These are phyloP conservation scores for Panellus pusillus DNA, from an alignment of 768 basidiomycete genomes.

Conservation along the genomic window DNA sequence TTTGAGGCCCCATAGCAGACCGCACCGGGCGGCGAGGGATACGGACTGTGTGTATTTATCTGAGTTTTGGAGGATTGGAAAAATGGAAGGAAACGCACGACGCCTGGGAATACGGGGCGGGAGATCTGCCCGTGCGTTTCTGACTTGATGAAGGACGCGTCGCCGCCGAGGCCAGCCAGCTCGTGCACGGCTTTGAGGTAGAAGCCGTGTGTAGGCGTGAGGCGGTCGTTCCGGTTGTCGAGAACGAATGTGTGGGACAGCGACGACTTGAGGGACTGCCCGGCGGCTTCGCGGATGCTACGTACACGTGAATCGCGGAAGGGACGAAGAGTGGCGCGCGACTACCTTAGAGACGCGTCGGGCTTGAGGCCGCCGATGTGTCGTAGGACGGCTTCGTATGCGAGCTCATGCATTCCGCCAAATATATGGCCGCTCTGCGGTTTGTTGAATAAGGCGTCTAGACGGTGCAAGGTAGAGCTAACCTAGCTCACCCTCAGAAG, in stretches of 20 bases:
- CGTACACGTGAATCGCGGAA: neutral
- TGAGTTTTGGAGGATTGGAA: neutral
- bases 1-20: slow-evolving; percentile 64
- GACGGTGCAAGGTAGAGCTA: slow-evolving; percentile 30
- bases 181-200: slow-evolving; percentile 66
- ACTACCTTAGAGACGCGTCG: slow-evolving; percentile 79
- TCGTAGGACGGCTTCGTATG: slow-evolving; percentile 81
- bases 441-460: slow-evolving; percentile 22
- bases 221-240: slow-evolving; percentile 75
- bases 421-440: slow-evolving; percentile 37
- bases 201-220: slow-evolving; percentile 61
- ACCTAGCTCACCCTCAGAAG: slow-evolving; percentile 75
- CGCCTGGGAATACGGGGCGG: slow-evolving; percentile 53
- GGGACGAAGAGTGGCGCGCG: neutral
- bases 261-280: slow-evolving; percentile 78
- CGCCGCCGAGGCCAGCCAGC: slow-evolving; percentile 80
- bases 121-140: slow-evolving; percentile 68
- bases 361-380: slow-evolving; percentile 72
- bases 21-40: slow-evolving; percentile 72
- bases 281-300: slow-evolving; percentile 85
- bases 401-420: slow-evolving; percentile 68
- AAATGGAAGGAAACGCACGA: slow-evolving; percentile 43
- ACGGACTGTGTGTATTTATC: slow-evolving; percentile 48
- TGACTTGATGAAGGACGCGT: slow-evolving; percentile 72
- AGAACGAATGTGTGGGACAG: slow-evolving; percentile 73